Evolutionary conservation across 768 basidiomycete species (phyloP).

Genomic region (Gloeophyllum trabeum): DNA sequence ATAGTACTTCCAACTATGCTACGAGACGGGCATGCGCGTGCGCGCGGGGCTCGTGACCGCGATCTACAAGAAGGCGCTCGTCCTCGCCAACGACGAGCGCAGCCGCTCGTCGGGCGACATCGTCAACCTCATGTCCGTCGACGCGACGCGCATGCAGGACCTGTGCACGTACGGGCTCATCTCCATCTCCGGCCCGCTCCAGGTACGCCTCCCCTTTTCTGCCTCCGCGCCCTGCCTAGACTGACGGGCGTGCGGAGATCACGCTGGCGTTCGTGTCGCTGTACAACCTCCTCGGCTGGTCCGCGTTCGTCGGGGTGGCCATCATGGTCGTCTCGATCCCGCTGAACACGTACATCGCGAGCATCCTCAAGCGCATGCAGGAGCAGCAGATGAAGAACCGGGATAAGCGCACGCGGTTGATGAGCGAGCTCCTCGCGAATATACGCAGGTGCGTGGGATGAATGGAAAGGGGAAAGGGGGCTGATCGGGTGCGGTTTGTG

Average conservation of each 20-base stretch:
- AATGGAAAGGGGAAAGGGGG: too few relatives aligned
- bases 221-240: constrained; percentile 4
- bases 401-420: constrained; percentile 71
- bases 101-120: constrained; percentile 82
- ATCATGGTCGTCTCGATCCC: constrained; percentile 83
- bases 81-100: constrained; percentile 80
- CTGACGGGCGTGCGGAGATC: constrained; percentile 33
- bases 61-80: constrained; percentile 80
- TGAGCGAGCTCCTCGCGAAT: constrained; percentile 90
- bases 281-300: constrained; percentile 85
- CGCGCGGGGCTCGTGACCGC: constrained; percentile 78
- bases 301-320: constrained; percentile 80
- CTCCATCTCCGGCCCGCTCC: constrained; percentile 75
- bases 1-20: constrained; percentile 80
- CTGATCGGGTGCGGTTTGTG: neutral
- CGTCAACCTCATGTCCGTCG: constrained; percentile 89
- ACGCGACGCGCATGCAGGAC: constrained; percentile 70
- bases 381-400: constrained; percentile 90
- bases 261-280: constrained; percentile 82
- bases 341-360: constrained; percentile 62
- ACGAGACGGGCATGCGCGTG: constrained; percentile 87
- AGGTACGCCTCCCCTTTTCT: constrained; percentile 29
- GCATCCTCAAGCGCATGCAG: constrained; percentile 64
- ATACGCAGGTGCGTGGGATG: constrained; percentile 54
- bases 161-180: constrained; percentile 79